These are phyloP conservation scores for Pseudocercospora fuligena DNA, from an alignment of 2,329 filamentous ascomycete genomes.

Conservation along the genomic window DNA sequence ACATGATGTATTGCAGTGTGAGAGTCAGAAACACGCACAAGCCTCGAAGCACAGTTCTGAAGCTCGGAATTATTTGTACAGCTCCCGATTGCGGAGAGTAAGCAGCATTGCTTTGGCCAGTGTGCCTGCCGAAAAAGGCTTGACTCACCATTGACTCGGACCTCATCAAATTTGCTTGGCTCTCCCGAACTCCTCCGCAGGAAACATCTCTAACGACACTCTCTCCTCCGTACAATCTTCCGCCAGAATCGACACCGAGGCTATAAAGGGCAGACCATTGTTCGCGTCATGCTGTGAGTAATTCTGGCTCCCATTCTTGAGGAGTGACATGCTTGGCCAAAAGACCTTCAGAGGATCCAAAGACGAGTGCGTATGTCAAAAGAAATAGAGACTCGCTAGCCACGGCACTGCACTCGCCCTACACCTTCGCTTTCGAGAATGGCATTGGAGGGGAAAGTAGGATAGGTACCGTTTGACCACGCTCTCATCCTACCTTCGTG, in stretches of 20 bases:
- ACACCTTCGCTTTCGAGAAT: background rate
- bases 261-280: too few species aligned
- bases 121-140: too few species aligned
- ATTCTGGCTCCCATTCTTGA: background rate
- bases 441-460: background rate
- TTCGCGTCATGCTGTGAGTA: background rate
- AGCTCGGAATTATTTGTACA: background rate
- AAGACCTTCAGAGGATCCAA: too few species aligned
- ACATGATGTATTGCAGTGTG: slow-evolving; percentile 19
- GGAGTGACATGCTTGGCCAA: background rate
- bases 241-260: too few species aligned
- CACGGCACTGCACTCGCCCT: background rate
- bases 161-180: background rate
- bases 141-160: too few species aligned
- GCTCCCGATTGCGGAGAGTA: slow-evolving; percentile 4
- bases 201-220: background rate
- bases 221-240: too few species aligned
- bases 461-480: background rate
- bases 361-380: too few species aligned
- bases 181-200: background rate
- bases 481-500: background rate
- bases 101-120: background rate
- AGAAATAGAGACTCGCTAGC: background rate
- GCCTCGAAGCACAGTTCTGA: background rate
- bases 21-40: slow-evolving; percentile 2